Evolutionary conservation across 2,329 filamentous ascomycete genomes (phyloP), one percentile per base, ranked within the genome.

Genomic region (Uncinocarpus reesii): DNA sequence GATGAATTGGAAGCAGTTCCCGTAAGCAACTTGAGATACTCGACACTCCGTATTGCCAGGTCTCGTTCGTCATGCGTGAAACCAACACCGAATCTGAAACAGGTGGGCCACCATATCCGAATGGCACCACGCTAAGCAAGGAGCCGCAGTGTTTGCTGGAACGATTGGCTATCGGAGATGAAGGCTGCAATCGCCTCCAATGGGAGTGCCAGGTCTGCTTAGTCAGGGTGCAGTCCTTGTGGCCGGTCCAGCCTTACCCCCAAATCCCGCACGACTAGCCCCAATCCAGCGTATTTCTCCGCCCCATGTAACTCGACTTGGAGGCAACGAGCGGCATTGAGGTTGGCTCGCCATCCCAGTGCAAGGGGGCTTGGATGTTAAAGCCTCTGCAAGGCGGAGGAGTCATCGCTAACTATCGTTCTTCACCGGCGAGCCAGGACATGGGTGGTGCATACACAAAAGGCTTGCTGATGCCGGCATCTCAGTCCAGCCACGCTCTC

Each of bases 301-400:
- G 38, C 38, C n/a, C 38, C 24, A 16, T 29, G 23, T 29, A 42
- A 42, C 38, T 42, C 24, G 24, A 42, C 24, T 1, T 29, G 24
- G 18, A 4, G 38, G n/a, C n/a, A 13, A 42, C 38, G 23, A 8
- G 20, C n/a, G 18, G 13, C 15, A 20, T 40, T 24, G 37, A 40
- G 24, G 37, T 40, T 40, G 37, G 37, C 37, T 26, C 6, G 21
- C 20, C n/a, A 16, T 26, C 37, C 38, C 4, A 16, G 23, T 18
- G 15, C 38, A 42, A n/a, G n/a, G 38, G 38, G 24, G 38, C 24
- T 42, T 23, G 11, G 38, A 26, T 18, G n/a, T 24, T 10, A 18
- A 20, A 34, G 13, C 29, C 42, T 44, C 29, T 13, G 28, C 42
- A 35, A 24, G 42, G 42, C 42, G 42, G 28, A n/a, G n/a, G n/a